These are phyloP conservation scores for Talaromyces amestolkiae DNA, from an alignment of 2,329 filamentous ascomycete species.

Conservation along the genomic window DNA sequence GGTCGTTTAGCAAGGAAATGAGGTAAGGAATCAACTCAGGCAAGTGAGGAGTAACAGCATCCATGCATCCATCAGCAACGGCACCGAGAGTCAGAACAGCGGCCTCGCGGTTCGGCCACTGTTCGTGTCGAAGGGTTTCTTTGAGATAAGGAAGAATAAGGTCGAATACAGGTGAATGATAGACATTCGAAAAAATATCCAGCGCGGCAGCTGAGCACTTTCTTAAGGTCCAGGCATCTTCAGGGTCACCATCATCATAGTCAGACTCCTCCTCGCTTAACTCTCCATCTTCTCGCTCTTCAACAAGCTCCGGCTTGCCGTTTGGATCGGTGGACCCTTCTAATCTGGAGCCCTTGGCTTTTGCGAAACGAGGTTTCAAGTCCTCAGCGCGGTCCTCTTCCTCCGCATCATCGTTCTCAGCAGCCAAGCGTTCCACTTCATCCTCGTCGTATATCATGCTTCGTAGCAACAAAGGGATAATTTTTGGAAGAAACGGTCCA, in stretches of 20 bases:
- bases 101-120: conserved; percentile 91
- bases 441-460: conserved; percentile 97
- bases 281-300: conserved; percentile 64
- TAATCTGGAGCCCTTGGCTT: conserved; percentile 60
- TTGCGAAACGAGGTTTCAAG: conserved; percentile 88
- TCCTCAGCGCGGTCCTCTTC: conserved; percentile 87
- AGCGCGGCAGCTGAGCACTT: conserved; percentile 96
- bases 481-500: conserved; percentile 73
- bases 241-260: conserved; percentile 71
- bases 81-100: conserved; percentile 92
- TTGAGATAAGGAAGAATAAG: conserved; percentile 90
- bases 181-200: conserved; percentile 90
- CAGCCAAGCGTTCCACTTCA: conserved; percentile 80
- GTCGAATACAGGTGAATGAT: conserved; percentile 82
- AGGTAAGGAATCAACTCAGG: conserved; percentile 88
- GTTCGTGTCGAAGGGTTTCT: conserved; percentile 78
- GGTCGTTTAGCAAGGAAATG: conserved; percentile 77
- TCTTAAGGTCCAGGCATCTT: conserved; percentile 90
- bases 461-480: conserved; percentile 84
- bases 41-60: conserved; percentile 83
- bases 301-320: conserved; percentile 47
- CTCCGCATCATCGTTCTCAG: conserved; percentile 84
- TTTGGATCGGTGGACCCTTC: conserved; percentile 50
- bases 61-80: conserved; percentile 91
- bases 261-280: conserved; percentile 83